Base-by-base conservation (phyloP, 495 filamentous ascomycete species). In the Penicillium lagena region DNA sequence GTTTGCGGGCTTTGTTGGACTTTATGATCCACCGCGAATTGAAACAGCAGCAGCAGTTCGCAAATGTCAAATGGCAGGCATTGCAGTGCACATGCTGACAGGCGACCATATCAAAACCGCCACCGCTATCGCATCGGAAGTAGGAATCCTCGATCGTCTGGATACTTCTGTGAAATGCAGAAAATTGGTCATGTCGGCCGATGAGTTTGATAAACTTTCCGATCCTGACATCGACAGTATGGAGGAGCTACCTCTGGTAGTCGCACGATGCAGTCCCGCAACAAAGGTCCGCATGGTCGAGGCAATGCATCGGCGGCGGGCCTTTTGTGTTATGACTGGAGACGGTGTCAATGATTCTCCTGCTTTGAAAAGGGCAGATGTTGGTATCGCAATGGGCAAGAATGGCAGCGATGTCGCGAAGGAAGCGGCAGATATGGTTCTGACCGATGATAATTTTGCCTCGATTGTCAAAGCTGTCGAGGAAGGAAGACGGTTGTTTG, bases 321-420 rank as follows among this genome's bases (percentile, higher is more conserved):
- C 87, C 69, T 80, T 90, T 42, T 86, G 88, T 69, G 88, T 87
- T 61, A 93, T 94, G 82, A 94, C 88, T 71, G 89, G 88, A 77
- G 89, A 94, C 56, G 88, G 88, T 79, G 88, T 91, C 63, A 94
- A 94, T 69, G 88, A 94, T 70, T 88, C 86, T 46, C 88, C 88
- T 39, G 90, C 87, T 34, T 76, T 94, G 42, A 91, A 90, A 76
- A 89, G 90, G 70, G 87, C 88, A 36, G 87, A 94, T 73, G 60
- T 67, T 43, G 56, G 59, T 77, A 90, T 93, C 70, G 86, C 87
- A 56, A 86, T 93, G 66, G 87, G 88, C 69, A 64, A 76, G 29
- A 85, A 83, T 75, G 78, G 86, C 42, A 89, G 85, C 0, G 85
- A 89, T 59, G 85, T 88, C 9, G 81, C 85, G 29, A 87, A 84